Percentiles rank a stretch among this genome's conserved stretches.
These are phyloP conservation scores for Xerocomellus intermedius DNA, from an alignment of 768 basidiomycete genomes.

Conservation along the genomic window DNA sequence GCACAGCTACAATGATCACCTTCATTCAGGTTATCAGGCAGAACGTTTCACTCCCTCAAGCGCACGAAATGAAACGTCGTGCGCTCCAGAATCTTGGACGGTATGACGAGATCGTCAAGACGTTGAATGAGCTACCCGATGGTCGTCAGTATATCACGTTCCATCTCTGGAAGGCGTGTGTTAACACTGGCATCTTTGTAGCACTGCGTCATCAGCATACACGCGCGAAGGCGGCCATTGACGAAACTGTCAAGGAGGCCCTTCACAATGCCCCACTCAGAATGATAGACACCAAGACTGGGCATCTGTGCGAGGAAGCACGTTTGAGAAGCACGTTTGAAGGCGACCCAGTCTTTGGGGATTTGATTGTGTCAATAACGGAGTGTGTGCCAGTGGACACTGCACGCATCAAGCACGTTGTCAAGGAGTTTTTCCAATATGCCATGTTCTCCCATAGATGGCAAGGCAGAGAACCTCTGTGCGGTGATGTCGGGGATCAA, in stretches of 20 bases:
- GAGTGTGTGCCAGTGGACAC: not conserved
- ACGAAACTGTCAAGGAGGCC: not conserved
- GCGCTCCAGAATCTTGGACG: constrained; percentile 3
- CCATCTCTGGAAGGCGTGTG: not conserved
- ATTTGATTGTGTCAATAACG: constrained; percentile 1
- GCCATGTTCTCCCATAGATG: constrained; percentile 18
- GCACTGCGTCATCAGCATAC: not conserved
- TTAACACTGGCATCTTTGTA: not conserved
- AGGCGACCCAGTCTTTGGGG: not conserved
- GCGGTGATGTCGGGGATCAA: not conserved
- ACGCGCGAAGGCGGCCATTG: not conserved
- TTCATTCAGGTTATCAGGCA: not conserved
- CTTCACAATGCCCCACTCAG: constrained; percentile 4
- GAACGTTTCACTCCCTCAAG: not conserved
- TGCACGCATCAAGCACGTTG: not conserved
- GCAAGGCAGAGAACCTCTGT: constrained; percentile 8
- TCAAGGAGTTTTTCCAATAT: constrained; percentile 8
- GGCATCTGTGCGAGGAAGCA: not conserved
- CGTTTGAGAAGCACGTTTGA: not conserved
- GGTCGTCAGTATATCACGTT: not conserved
- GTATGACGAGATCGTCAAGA: not conserved
- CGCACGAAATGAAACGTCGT: not conserved
- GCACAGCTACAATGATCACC: not conserved
- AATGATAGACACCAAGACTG: constrained; percentile 12
- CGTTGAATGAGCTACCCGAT: not conserved